phyloP scores from a whole-genome alignment of 148 eudicot species.

The Rhododendron ferrugineum region DNA sequence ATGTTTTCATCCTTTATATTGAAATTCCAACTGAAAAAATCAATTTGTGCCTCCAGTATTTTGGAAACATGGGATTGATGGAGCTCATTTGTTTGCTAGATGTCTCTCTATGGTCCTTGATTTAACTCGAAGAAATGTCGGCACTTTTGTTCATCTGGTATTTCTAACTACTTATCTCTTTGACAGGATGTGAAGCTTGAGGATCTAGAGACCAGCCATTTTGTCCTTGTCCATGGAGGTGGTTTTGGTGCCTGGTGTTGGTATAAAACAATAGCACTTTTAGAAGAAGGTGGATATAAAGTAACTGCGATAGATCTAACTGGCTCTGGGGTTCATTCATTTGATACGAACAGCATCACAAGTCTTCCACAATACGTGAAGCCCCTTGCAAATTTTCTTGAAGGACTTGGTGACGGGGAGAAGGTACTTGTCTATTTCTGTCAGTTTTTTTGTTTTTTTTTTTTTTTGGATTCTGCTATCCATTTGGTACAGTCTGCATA shows the following conservation, averaged over 20 bases:
- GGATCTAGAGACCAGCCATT: constrained; percentile 53
- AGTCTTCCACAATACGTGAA: constrained; percentile 81
- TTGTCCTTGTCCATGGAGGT: constrained; percentile 95
- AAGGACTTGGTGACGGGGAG: constrained; percentile 63
- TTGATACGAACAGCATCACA: constrained; percentile 58
- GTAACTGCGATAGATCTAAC: constrained; percentile 84
- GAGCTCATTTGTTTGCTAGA: neutral
- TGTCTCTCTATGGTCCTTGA: neutral
- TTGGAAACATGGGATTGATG: neutral
- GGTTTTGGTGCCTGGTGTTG: constrained; percentile 99
- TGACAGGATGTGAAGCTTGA: constrained; percentile 59
- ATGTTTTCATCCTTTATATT: neutral
- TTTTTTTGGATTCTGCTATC: neutral
- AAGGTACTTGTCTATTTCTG: constrained; percentile 45
- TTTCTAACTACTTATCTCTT: constrained; percentile 5
- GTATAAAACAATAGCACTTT: constrained; percentile 88
- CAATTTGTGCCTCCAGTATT: neutral
- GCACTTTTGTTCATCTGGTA: neutral
- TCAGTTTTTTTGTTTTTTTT: neutral
- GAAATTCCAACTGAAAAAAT: neutral
- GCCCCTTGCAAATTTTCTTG: constrained; percentile 69
- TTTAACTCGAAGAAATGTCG: neutral
- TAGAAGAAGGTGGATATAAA: constrained; percentile 74
- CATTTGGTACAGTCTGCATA: neutral
- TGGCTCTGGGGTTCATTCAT: constrained; percentile 88